phyloP scores from a whole-genome alignment of 2,329 filamentous ascomycete genomes.

The Pestalotiopsis sp. region DNA sequence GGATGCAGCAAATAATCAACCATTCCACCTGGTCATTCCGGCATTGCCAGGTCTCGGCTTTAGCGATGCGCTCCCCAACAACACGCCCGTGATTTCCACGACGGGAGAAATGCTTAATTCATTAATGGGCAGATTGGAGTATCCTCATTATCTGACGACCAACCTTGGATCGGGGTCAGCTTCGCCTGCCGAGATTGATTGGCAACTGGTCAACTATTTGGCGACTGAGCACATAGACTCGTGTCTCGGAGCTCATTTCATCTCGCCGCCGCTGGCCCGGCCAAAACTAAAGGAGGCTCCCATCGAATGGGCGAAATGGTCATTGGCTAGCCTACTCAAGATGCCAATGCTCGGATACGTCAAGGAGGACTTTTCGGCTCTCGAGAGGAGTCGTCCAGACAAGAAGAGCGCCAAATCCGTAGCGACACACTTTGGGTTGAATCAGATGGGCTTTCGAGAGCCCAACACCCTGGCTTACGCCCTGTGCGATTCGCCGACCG shows the following conservation, averaged over 20 bases:
- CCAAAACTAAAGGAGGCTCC: constrained; percentile 47
- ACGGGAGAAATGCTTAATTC: constrained; percentile 57
- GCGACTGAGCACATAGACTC: constrained; percentile 46
- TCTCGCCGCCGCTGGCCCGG: constrained; percentile 53
- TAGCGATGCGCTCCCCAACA: constrained; percentile 58
- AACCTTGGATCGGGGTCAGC: constrained; percentile 49
- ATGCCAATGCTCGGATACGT: constrained; percentile 56
- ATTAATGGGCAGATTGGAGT: constrained; percentile 62
- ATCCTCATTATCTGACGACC: constrained; percentile 57
- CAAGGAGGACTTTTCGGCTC: constrained; percentile 48
- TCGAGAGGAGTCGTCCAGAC: constrained; percentile 28
- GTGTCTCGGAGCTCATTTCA: constrained; percentile 61
- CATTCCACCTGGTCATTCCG: constrained; percentile 68
- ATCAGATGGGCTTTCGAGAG: constrained; percentile 35
- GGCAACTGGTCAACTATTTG: constrained; percentile 47
- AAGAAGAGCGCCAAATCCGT: constrained; percentile 18
- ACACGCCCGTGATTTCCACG: constrained; percentile 47
- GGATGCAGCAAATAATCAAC: constrained; percentile 41
- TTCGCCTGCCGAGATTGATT: constrained; percentile 52
- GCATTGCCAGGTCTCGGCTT: constrained; percentile 68
- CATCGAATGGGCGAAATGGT: constrained; percentile 56
- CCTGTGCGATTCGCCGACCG: constrained; percentile 61
- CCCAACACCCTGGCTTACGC: constrained; percentile 60
- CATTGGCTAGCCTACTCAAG: constrained; percentile 49
- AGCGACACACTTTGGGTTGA: constrained; percentile 27